phyloP scores from a whole-genome alignment of 2,329 filamentous ascomycete species.

The Pseudocercospora crystallina region DNA sequence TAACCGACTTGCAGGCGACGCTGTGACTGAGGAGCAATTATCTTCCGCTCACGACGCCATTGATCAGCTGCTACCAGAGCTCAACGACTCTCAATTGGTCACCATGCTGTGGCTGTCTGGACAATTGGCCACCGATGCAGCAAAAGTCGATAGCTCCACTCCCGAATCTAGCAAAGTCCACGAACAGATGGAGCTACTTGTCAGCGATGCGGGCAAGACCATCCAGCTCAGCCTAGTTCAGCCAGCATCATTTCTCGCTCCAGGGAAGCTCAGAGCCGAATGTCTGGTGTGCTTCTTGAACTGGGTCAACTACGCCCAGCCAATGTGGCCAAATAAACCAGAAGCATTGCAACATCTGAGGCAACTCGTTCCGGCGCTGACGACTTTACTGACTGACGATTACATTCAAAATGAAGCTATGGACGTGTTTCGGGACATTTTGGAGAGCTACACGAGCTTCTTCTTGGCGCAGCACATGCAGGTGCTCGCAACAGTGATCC shows the following conservation, averaged over 20 bases:
- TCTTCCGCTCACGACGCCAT: conserved; percentile 47
- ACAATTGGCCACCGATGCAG: conserved; percentile 64
- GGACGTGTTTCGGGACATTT: conserved; percentile 63
- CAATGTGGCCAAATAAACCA: conserved; percentile 58
- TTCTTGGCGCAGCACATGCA: conserved; percentile 60
- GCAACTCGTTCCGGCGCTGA: conserved; percentile 58
- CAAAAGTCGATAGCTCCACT: conserved; percentile 58
- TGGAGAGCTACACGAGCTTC: conserved; percentile 65
- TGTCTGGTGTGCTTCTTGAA: conserved; percentile 44
- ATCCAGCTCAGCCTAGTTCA: conserved; percentile 34
- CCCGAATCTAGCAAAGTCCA: conserved; percentile 23
- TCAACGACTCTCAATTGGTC: conserved; percentile 54
- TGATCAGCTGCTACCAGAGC: conserved; percentile 45
- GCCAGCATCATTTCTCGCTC: conserved; percentile 3
- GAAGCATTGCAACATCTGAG: conserved; percentile 61
- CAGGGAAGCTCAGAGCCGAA: conserved; percentile 21
- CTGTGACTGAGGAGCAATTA: conserved; percentile 20
- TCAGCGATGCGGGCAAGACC: conserved; percentile 51
- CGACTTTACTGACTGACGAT: conserved; percentile 60
- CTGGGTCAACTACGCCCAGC: conserved; percentile 73
- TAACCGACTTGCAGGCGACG: conserved; percentile 3
- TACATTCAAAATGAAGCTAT: conserved; percentile 60
- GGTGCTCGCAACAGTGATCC: conserved; percentile 59
- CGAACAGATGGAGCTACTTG: conserved; percentile 52
- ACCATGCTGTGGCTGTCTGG: conserved; percentile 65